Evolutionary conservation across 1,284 basidiomycete genomes (phyloP).

Genomic region (Anthracocystis panici-leucophaei): DNA sequence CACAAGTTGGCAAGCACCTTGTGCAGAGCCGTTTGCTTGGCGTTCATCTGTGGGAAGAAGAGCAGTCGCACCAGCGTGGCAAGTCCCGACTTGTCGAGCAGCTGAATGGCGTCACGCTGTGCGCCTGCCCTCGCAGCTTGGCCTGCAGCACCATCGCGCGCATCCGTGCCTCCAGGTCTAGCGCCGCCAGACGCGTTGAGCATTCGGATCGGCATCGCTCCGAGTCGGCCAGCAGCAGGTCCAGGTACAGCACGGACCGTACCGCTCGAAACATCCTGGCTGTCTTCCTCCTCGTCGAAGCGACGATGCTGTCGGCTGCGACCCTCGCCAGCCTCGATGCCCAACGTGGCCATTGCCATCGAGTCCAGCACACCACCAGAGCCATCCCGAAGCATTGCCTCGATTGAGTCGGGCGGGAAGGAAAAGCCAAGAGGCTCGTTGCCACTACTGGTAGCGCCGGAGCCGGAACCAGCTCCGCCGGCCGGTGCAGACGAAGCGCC

Average conservation of each 20-base stretch:
- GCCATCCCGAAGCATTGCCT: conserved; percentile 86
- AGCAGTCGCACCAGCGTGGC: conserved; percentile 90
- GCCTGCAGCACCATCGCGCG: neutral
- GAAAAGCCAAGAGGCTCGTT: conserved; percentile 9
- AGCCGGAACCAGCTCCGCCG: conserved; percentile 11
- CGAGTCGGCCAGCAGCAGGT: conserved; percentile 8
- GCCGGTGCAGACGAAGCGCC: conserved; percentile 1
- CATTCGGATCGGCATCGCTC: conserved; percentile 23
- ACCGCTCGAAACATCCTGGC: conserved; percentile 35
- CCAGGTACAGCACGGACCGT: conserved; percentile 26
- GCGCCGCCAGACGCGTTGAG: conserved; percentile 26
- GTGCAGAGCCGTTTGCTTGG: conserved; percentile 83
- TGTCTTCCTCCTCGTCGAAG: conserved; percentile 40
- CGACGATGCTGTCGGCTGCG: conserved; percentile 38
- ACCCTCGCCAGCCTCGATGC: conserved; percentile 24
- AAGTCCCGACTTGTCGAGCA: conserved; percentile 90
- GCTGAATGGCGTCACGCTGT: conserved; percentile 83
- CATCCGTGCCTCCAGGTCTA: conserved; percentile 6
- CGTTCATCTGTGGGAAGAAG: conserved; percentile 92
- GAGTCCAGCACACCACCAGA: conserved; percentile 84
- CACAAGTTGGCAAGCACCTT: conserved; percentile 94
- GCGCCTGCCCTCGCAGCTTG: conserved; percentile 21
- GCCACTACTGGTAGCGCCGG: conserved; percentile 9
- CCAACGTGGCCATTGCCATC: conserved; percentile 72
- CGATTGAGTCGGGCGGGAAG: conserved; percentile 58